Evolutionary conservation across 352 stramenopile species (phyloP).

Genomic region (Phytophthora multivora): DNA sequence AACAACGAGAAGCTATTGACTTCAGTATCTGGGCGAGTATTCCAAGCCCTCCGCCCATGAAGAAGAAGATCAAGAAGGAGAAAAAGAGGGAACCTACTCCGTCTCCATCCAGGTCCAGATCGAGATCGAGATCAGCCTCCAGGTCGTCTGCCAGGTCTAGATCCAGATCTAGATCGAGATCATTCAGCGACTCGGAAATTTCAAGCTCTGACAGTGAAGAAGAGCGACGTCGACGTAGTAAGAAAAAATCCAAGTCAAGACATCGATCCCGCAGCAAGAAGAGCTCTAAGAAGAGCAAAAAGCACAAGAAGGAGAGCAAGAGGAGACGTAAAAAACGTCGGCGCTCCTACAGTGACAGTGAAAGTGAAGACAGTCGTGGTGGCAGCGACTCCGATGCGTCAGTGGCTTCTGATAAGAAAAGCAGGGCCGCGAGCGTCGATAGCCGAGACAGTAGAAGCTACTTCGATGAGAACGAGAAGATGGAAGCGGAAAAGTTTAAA

Average conservation of each 20-base stretch:
- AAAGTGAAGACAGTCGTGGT: slow-evolving; percentile 27
- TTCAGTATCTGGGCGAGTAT: slow-evolving; percentile 83
- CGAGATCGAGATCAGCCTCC: slow-evolving; percentile 9
- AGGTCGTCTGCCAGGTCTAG: slow-evolving; percentile 13
- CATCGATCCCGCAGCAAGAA: slow-evolving; percentile 49
- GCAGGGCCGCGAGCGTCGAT: slow-evolving; percentile 19
- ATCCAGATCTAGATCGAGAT: slow-evolving; percentile 23
- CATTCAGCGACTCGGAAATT: slow-evolving; percentile 26
- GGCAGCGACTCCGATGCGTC: slow-evolving; percentile 33
- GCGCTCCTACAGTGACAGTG: slow-evolving; percentile 35
- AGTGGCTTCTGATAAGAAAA: slow-evolving; percentile 30
- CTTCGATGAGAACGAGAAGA: slow-evolving; percentile 61
- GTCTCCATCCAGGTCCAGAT: slow-evolving; percentile 20
- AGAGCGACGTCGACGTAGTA: slow-evolving; percentile 42
- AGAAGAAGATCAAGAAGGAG: slow-evolving; percentile 55
- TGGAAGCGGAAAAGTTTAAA: slow-evolving; percentile 90
- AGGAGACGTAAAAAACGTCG: slow-evolving; percentile 29
- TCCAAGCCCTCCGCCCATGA: slow-evolving; percentile 64
- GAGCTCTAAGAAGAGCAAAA: slow-evolving; percentile 38
- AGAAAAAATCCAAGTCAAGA: slow-evolving; percentile 39
- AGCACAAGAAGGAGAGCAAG: slow-evolving; percentile 39
- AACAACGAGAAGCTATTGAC: slow-evolving; percentile 53
- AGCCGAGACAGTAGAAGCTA: slow-evolving; percentile 10
- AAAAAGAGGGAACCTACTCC: slow-evolving; percentile 22
- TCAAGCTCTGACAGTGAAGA: slow-evolving; percentile 39